phyloP scores from a whole-genome alignment of 2,329 filamentous ascomycete genomes.

The Neonectria punicea region DNA sequence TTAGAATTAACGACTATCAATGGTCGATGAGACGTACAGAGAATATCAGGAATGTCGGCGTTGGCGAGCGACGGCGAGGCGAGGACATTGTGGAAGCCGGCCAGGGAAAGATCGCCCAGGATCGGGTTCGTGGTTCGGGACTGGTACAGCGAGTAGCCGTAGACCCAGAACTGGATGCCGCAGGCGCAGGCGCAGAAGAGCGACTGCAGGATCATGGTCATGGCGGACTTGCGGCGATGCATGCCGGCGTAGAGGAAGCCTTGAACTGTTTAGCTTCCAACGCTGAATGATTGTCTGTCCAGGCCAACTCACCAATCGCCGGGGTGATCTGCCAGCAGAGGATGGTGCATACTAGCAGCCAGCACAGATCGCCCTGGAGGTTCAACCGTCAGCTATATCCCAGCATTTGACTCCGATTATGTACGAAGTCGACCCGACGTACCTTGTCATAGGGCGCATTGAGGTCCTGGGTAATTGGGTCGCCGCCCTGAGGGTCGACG shows the following conservation, averaged over 20 bases:
- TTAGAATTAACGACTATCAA: not conserved
- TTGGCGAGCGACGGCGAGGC: slow-evolving; percentile 51
- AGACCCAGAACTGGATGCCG: slow-evolving; percentile 60
- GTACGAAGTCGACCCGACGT: not conserved
- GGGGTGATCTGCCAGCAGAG: slow-evolving; percentile 53
- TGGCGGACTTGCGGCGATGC: slow-evolving; percentile 50
- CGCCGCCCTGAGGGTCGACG: slow-evolving; percentile 52
- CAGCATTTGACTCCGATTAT: no score
- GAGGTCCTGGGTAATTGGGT: slow-evolving; percentile 56
- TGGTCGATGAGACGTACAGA: slow-evolving; percentile 35
- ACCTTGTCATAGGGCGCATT: slow-evolving; percentile 57
- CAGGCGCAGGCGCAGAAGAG: slow-evolving; percentile 57
- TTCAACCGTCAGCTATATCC: slow-evolving; percentile 9
- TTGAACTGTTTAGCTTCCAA: no score
- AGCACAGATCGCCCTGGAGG: slow-evolving; percentile 53
- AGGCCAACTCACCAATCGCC: slow-evolving; percentile 42
- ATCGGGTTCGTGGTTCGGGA: slow-evolving; percentile 50
- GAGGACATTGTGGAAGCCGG: slow-evolving; percentile 49
- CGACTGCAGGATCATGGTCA: slow-evolving; percentile 60
- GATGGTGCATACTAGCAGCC: slow-evolving; percentile 52
- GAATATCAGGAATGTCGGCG: slow-evolving; percentile 49
- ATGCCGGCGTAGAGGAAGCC: slow-evolving; percentile 53
- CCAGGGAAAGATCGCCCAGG: slow-evolving; percentile 49
- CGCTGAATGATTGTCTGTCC: no score
- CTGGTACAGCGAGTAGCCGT: slow-evolving; percentile 57